These are phyloP conservation scores for Aspergillus oerlinghausenensis DNA, from an alignment of 2,329 filamentous ascomycete species.

Conservation along the genomic window DNA sequence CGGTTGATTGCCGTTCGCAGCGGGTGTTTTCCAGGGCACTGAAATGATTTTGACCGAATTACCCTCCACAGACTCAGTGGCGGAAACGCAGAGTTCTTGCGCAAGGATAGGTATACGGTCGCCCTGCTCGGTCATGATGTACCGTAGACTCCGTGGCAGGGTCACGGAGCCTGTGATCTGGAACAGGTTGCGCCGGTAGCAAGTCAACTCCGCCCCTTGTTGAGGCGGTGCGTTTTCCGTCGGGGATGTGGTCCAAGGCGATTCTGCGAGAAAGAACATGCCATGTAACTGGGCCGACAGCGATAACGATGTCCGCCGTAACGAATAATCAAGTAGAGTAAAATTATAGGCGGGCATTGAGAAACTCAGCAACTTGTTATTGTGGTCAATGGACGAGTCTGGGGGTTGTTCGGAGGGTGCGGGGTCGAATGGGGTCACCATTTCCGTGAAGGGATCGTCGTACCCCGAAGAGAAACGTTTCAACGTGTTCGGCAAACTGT, in stretches of 20 bases:
- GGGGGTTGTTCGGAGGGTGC: constrained; percentile 45
- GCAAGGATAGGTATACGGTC: constrained; percentile 76
- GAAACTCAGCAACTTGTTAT: constrained; percentile 71
- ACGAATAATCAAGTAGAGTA: constrained; percentile 56
- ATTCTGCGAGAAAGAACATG: constrained; percentile 66
- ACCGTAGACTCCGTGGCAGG: constrained; percentile 70
- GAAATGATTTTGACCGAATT: constrained; percentile 91
- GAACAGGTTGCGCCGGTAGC: constrained; percentile 92
- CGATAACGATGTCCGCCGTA: constrained; percentile 52
- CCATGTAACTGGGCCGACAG: constrained; percentile 61
- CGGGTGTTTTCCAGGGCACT: constrained; percentile 95
- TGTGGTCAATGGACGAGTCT: constrained; percentile 58
- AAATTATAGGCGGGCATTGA: constrained; percentile 60
- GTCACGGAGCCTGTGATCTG: constrained; percentile 90
- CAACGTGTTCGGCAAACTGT: constrained; percentile 36
- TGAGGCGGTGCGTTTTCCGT: constrained; percentile 54
- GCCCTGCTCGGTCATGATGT: constrained; percentile 76
- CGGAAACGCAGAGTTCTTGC: constrained; percentile 83
- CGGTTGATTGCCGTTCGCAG: constrained; percentile 59
- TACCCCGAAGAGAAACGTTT: constrained; percentile 48
- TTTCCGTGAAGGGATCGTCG: constrained; percentile 51
- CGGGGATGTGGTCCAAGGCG: constrained; percentile 55
- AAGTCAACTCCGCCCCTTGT: constrained; percentile 68
- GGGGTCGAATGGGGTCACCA: constrained; percentile 41
- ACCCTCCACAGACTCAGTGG: constrained; percentile 90